Evolutionary conservation across 371 early-diverging fungal species (phyloP).

Genomic region (Mortierella sp.): DNA sequence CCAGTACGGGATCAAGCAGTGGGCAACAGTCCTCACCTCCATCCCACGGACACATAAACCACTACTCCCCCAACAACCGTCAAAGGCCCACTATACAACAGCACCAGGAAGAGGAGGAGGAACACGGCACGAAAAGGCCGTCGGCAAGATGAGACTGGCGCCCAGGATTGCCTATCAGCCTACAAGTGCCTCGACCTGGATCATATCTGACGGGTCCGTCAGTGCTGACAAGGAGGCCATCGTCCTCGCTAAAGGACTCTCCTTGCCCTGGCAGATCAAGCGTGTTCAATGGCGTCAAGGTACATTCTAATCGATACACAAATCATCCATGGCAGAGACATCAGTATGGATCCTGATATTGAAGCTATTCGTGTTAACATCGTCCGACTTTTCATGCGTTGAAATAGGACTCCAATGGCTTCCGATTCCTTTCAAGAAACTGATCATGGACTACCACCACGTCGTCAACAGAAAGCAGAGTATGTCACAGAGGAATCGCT

Average conservation of each 20-base stretch:
- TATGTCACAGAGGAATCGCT: conserved; percentile 7
- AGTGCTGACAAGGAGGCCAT: conserved; percentile 52
- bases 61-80: neutral
- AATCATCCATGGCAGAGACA: too few species aligned
- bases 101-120: conserved; percentile 2
- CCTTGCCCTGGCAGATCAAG: conserved; percentile 45
- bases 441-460: conserved; percentile 55
- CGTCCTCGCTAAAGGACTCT: conserved; percentile 35
- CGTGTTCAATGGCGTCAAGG: conserved; percentile 52
- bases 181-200: conserved; percentile 39
- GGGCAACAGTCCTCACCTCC: conserved; percentile 33
- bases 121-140: conserved; percentile 17
- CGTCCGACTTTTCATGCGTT: too few species aligned
- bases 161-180: conserved; percentile 33
- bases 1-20: conserved; percentile 27
- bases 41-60: conserved; percentile 23
- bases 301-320: conserved; percentile 4
- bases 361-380: neutral
- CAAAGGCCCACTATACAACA: conserved; percentile 1
- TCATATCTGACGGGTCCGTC: conserved; percentile 47
- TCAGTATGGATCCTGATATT: neutral
- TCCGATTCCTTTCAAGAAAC: conserved; percentile 50
- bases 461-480: conserved; percentile 37
- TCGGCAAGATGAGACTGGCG: conserved; percentile 2
- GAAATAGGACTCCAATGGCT: conserved; percentile 45